These are phyloP conservation scores for Agapanthus africanus DNA, from an alignment of 106 monocot species.

Conservation along the genomic window DNA sequence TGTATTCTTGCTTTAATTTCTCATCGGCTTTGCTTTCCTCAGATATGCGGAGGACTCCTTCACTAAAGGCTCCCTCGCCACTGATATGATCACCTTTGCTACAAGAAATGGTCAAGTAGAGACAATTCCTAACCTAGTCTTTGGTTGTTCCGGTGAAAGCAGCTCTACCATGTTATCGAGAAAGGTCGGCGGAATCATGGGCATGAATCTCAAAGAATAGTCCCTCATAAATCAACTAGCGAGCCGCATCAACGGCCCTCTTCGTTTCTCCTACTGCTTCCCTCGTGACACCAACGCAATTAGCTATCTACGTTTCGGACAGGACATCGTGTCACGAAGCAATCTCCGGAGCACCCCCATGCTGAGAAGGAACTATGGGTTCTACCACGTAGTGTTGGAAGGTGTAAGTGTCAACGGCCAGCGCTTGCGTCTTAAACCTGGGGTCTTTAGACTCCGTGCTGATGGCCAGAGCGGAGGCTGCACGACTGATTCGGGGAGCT, in stretches of 20 bases:
- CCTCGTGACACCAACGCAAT: background rate
- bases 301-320: background rate
- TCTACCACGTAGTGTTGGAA: background rate
- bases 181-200: background rate
- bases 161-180: background rate
- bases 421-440: background rate
- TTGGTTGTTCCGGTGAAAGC: background rate
- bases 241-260: background rate
- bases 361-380: too few relatives aligned
- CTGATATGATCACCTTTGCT: background rate
- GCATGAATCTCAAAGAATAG: background rate
- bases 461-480: background rate
- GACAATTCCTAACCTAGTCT: background rate
- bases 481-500: background rate
- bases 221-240: background rate
- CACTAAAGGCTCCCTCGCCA: background rate
- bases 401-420: background rate
- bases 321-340: background rate
- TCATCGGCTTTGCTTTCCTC: background rate
- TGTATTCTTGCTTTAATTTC: too few relatives aligned
- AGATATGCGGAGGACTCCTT: background rate
- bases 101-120: background rate
- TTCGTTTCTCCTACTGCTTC: conserved; percentile 1
- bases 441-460: background rate
- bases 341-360: background rate